Conservation (phyloP, 2,329 filamentous ascomycete genomes). For the Cytospora chrysosperma region DNA sequence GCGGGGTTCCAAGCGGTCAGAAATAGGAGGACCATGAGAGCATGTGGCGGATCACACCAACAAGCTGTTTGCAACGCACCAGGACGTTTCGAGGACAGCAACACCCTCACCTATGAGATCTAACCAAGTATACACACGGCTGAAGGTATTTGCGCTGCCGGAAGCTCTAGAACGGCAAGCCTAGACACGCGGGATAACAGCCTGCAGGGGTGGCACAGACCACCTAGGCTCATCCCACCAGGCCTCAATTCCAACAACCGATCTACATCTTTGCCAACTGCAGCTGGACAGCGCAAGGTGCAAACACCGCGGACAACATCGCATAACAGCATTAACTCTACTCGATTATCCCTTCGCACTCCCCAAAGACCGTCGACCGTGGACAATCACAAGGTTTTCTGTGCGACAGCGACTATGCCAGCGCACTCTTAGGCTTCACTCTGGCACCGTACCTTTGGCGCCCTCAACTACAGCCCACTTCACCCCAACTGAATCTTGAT, state of each 20-base stretch:
- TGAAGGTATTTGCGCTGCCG: conserved; percentile 3
- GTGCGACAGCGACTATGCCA: conserved; percentile 13
- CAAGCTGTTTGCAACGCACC: neutral
- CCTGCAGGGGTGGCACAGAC: conserved; percentile 4
- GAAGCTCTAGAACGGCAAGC: neutral
- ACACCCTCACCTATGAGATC: neutral
- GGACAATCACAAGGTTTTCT: conserved; percentile 2
- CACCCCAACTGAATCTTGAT: neutral
- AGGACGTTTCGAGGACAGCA: too few relatives aligned
- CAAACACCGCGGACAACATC: neutral
- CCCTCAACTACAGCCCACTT: conserved; percentile 13
- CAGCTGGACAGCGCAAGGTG: conserved; percentile 13
- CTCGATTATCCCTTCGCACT: neutral
- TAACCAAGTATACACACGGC: neutral
- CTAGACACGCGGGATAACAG: neutral
- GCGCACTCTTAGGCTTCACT: neutral
- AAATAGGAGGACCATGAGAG: neutral
- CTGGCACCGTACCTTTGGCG: conserved; percentile 6
- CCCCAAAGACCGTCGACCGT: conserved; percentile 1
- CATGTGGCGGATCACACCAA: neutral
- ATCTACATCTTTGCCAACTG: conserved; percentile 13
- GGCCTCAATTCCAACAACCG: conserved; percentile 19
- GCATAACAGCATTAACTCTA: conserved; percentile 8
- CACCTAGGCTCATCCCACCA: conserved; percentile 13
- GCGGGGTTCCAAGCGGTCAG: neutral